Conservation (phyloP, 257 asterid genomes). For the Nicotiana benthamiana region DNA sequence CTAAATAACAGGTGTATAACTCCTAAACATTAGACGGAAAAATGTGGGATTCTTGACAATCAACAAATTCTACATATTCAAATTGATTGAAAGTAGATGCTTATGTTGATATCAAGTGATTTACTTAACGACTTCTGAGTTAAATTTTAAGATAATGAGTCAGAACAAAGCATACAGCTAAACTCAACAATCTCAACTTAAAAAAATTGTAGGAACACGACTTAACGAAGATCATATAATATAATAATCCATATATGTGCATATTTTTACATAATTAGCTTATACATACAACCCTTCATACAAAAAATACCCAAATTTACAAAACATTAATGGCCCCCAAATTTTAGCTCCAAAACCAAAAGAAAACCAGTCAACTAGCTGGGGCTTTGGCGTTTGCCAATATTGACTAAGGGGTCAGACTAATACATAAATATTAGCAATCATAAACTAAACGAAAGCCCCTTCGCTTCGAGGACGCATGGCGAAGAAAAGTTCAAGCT, state of each 20-base stretch:
- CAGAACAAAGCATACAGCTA: too few relatives aligned
- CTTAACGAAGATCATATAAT: too few relatives aligned
- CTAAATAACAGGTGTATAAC: too few relatives aligned
- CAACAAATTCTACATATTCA: too few relatives aligned
- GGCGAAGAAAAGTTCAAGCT: conserved; percentile 8
- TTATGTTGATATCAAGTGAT: too few relatives aligned
- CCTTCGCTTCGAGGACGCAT: not conserved
- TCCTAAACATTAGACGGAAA: too few relatives aligned
- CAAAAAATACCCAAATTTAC: not conserved
- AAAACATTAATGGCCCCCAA: not conserved
- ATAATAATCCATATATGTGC: too few relatives aligned
- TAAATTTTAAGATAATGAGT: too few relatives aligned
- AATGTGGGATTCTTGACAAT: too few relatives aligned
- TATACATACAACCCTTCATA: not conserved
- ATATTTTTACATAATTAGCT: not conserved
- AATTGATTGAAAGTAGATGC: too few relatives aligned
- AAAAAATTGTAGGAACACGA: not conserved
- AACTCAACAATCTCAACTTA: too few relatives aligned
- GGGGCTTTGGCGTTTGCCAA: not conserved
- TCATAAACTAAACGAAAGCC: not conserved
- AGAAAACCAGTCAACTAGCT: not conserved
- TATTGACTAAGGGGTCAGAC: not conserved
- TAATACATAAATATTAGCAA: not conserved
- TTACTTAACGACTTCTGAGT: too few relatives aligned
- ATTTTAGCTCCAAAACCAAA: not conserved